phyloP scores from a whole-genome alignment of 306 rosid genomes.

The Cyclanthera cordifolia region DNA sequence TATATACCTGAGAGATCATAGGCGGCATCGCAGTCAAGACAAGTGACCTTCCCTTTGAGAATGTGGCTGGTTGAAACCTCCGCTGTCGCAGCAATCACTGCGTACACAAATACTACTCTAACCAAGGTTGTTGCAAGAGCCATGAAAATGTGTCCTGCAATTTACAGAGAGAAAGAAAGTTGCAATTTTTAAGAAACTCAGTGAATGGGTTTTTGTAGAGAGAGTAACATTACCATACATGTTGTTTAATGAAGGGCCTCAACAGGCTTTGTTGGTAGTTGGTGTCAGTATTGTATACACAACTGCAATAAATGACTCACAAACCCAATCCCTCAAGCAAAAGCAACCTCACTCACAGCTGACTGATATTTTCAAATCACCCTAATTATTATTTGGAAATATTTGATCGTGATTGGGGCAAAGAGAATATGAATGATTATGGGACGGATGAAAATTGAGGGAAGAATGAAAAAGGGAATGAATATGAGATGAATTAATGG shows the following conservation, averaged over 20 bases:
- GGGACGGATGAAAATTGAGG: no score
- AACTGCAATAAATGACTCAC: neutral
- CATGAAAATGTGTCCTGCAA: conserved; percentile 21
- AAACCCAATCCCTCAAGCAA: neutral
- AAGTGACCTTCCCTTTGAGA: conserved; percentile 50
- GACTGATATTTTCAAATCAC: neutral
- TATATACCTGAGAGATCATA: conserved; percentile 47
- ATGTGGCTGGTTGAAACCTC: conserved; percentile 34
- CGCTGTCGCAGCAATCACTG: conserved; percentile 26
- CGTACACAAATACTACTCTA: conserved; percentile 32
- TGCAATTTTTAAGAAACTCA: conserved; percentile 7
- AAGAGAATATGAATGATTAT: no score
- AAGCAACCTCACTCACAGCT: neutral
- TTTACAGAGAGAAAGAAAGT: neutral
- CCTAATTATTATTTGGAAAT: no score
- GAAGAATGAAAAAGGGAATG: no score
- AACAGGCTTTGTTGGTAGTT: neutral
- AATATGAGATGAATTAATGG: no score
- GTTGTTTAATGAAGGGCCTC: neutral
- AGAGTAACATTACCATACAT: conserved; percentile 12
- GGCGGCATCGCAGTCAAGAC: conserved; percentile 46
- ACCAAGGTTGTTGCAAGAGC: conserved; percentile 28
- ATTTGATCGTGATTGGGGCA: no score
- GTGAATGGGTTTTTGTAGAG: conserved; percentile 1
- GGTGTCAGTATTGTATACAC: neutral